Evolutionary conservation across 2,329 filamentous ascomycete genomes (phyloP), one percentile per base, ranked within the genome.

Genomic region (Botrytis sinoallii): DNA sequence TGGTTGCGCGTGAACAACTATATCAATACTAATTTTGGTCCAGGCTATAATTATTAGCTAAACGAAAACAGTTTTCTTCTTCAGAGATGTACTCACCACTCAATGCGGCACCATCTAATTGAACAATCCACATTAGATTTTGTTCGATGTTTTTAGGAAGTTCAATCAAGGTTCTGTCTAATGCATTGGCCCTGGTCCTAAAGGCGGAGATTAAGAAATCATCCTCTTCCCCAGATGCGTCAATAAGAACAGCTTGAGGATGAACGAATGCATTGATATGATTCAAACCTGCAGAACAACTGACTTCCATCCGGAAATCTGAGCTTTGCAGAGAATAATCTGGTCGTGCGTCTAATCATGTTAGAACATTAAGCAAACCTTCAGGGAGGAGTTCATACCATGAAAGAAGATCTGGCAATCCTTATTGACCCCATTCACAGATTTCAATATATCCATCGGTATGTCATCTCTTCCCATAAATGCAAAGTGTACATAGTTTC

Each of bases 401-500:
- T 90, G 87, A 68, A 88, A 85, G 69, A 86, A 84, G 57, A 97
- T 85, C 29, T 88, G 86, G 82, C 96, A 98, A 6, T 80, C 80
- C 63, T 89, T 85, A 65, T 89, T 87, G n/a, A 97, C 87, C 46
- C 94, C 93, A 81, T 98, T 98, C 74, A 97, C 85, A 70, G 89
- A 85, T 77, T 91, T 86, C 46, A 98, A 85, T 48, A 92, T 88
- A 22, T 90, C 86, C 69, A 97, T 82, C 0, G 88, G 84, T 69
- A 97, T 87, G 20, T 91, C 88, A 74, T 90, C 91, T 74, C 91
- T 87, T 68, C 94, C 92, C 83, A 97, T 87, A 6, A 98, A 83
- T 0, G 89, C 91, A 80, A 97, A 91, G 81, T 98, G 95, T 14
- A 98, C 94, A 75, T 90, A 87, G 79, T 90, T 97, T 74, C 88